These are phyloP conservation scores for Colletotrichum higginsianum DNA, from an alignment of 2,329 filamentous ascomycete species.

Conservation along the genomic window DNA sequence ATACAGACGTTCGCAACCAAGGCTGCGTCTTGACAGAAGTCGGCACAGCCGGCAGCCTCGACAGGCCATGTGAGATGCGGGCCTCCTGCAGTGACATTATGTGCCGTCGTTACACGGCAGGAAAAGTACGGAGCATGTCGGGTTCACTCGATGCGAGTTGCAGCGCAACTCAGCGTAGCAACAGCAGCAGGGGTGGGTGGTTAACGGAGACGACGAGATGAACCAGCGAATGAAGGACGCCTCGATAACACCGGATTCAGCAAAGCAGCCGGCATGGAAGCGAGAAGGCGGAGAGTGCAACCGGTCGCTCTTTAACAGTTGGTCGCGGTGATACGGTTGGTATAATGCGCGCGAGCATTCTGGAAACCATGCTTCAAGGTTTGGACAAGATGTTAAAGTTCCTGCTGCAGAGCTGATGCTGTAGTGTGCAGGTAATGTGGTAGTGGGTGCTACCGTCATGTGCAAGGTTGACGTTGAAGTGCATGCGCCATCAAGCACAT, in stretches of 20 bases:
- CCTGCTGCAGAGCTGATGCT: conserved; percentile 13
- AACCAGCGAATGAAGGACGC: conserved; percentile 31
- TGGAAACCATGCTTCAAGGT: not conserved
- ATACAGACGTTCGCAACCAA: not conserved
- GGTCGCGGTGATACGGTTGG: not conserved
- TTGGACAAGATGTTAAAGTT: not conserved
- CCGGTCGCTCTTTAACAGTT: not conserved
- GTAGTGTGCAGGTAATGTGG: not conserved
- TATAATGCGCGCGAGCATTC: not conserved
- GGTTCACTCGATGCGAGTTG: conserved; percentile 28
- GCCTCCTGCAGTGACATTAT: conserved; percentile 31
- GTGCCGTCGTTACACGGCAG: conserved; percentile 40
- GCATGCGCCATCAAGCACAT: conserved; percentile 10
- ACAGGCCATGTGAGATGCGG: not conserved
- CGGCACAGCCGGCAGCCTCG: not conserved
- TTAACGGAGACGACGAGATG: conserved; percentile 21
- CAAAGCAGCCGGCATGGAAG: conserved; percentile 12
- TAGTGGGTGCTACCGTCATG: conserved; percentile 15
- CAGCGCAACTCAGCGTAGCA: conserved; percentile 23
- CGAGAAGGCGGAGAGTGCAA: not conserved
- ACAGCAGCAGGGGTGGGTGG: not conserved
- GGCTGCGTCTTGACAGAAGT: not conserved
- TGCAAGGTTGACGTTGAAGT: conserved; percentile 25
- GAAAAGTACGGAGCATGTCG: conserved; percentile 35
- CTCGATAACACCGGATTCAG: conserved; percentile 21